Conservation (phyloP, 1,139 yeast genomes). For the Debaryomycetaceae sp. region DNA sequence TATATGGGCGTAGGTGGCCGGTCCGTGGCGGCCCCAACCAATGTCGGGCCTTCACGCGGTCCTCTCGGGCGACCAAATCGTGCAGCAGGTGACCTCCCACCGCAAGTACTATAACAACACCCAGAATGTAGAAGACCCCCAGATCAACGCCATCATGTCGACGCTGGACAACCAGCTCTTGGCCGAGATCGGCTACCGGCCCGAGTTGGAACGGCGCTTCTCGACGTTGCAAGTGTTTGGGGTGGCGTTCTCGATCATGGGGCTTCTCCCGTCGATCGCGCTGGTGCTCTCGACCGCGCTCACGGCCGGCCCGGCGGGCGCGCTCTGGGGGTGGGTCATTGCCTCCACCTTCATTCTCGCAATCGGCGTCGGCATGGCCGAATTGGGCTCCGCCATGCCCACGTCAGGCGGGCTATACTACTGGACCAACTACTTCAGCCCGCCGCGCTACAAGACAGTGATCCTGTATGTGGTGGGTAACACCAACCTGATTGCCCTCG, state of each 20-base stretch:
- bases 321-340: slow-evolving; percentile 64
- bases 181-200: slow-evolving; percentile 38
- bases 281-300: slow-evolving; percentile 23
- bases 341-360: slow-evolving; percentile 49
- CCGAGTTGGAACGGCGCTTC: slow-evolving; percentile 42
- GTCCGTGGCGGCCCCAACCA: not conserved
- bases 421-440: slow-evolving; percentile 34
- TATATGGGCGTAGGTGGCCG: not conserved
- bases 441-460: slow-evolving; percentile 18
- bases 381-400: slow-evolving; percentile 57
- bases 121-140: slow-evolving; percentile 22
- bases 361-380: slow-evolving; percentile 57
- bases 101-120: slow-evolving; percentile 21
- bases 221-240: slow-evolving; percentile 45
- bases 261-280: slow-evolving; percentile 44
- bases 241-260: slow-evolving; percentile 52
- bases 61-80: slow-evolving; percentile 21
- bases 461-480: slow-evolving; percentile 25
- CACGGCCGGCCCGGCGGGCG: slow-evolving; percentile 50
- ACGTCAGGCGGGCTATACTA: slow-evolving; percentile 64
- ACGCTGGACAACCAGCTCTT: slow-evolving; percentile 13
- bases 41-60: slow-evolving; percentile 14
- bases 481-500: slow-evolving; percentile 23
- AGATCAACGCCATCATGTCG: slow-evolving; percentile 15
- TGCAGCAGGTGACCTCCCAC: slow-evolving; percentile 22